These are phyloP conservation scores for Fomitopsis palustris DNA, from an alignment of 1,284 basidiomycete genomes.

Conservation along the genomic window DNA sequence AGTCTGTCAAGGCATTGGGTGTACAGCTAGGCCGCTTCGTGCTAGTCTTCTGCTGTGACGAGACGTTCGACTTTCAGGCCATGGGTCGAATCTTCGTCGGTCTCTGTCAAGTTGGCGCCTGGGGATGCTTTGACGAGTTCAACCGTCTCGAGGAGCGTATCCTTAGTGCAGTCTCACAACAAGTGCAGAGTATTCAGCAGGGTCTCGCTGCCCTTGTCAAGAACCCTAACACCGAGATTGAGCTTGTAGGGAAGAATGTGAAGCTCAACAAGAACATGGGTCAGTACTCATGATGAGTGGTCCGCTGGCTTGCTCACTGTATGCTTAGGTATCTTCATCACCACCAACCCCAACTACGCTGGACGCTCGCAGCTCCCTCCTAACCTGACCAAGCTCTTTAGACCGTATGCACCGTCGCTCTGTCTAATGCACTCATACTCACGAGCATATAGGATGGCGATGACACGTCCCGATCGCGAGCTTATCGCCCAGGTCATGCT, in stretches of 20 bases:
- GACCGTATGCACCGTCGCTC: conserved; percentile 58
- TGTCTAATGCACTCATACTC: neutral
- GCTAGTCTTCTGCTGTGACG: conserved; percentile 98
- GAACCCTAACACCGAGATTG: conserved; percentile 87
- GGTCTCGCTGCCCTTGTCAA: conserved; percentile 80
- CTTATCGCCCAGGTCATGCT: conserved; percentile 99
- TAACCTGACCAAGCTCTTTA: conserved; percentile 94
- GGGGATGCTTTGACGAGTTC: conserved; percentile 99
- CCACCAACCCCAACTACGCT: conserved; percentile 98
- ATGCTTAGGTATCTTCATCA: conserved; percentile 83
- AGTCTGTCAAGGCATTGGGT: conserved; percentile 98
- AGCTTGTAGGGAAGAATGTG: conserved; percentile 93
- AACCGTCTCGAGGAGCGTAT: conserved; percentile 98
- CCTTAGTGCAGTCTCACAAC: conserved; percentile 96
- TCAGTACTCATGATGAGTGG: conserved; percentile 23
- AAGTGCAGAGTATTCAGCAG: conserved; percentile 98
- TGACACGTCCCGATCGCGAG: conserved; percentile 97
- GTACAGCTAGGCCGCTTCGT: conserved; percentile 98
- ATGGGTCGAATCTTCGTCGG: conserved; percentile 99
- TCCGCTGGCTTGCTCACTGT: conserved; percentile 4
- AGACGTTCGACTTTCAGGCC: conserved; percentile 99
- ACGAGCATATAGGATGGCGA: conserved; percentile 78
- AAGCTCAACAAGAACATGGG: conserved; percentile 95
- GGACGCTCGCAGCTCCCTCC: conserved; percentile 96
- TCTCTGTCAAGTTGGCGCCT: conserved; percentile 97